Evolutionary conservation across 1,284 basidiomycete genomes (phyloP).

Genomic region (Apiotrichum siamense): DNA sequence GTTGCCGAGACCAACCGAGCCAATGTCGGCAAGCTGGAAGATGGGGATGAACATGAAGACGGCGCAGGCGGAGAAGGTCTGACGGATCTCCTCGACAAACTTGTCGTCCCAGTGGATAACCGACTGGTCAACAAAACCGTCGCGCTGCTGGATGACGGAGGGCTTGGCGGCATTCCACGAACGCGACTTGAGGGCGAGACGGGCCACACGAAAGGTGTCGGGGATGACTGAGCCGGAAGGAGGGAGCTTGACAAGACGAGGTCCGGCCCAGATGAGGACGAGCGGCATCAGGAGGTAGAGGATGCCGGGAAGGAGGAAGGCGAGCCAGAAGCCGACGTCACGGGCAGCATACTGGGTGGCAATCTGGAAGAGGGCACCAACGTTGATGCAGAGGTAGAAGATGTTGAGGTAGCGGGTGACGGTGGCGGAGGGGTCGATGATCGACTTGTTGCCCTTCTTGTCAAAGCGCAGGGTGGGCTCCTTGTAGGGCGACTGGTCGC

Average conservation of each 20-base stretch:
- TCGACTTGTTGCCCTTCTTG: conserved; percentile 40
- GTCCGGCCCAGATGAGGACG: conserved; percentile 45
- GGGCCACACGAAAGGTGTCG: conserved; percentile 40
- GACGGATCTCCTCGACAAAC: conserved; percentile 50
- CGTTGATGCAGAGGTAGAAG: conserved; percentile 42
- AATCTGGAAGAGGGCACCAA: conserved; percentile 43
- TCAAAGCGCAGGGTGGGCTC: conserved; percentile 27
- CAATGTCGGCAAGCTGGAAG: conserved; percentile 48
- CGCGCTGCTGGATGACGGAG: conserved; percentile 35
- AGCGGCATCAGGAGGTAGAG: conserved; percentile 49
- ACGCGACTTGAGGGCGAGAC: conserved; percentile 18
- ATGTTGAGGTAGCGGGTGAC: conserved; percentile 38
- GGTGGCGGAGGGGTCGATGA: conserved; percentile 42
- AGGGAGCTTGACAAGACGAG: conserved; percentile 47
- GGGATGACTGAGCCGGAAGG: conserved; percentile 50
- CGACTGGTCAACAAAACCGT: conserved; percentile 32
- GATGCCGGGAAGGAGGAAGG: conserved; percentile 49
- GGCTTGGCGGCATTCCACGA: conserved; percentile 50
- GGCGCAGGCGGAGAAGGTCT: conserved; percentile 48
- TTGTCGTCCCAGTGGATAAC: conserved; percentile 50
- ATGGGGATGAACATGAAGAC: conserved; percentile 50
- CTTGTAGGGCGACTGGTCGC: conserved; percentile 44
- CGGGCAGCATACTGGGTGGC: conserved; percentile 41
- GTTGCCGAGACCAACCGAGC: conserved; percentile 43
- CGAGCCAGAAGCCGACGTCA: conserved; percentile 47